These are phyloP conservation scores for Coemansia sp. DNA, from an alignment of 192 early-diverging fungal genomes.

Conservation along the genomic window DNA sequence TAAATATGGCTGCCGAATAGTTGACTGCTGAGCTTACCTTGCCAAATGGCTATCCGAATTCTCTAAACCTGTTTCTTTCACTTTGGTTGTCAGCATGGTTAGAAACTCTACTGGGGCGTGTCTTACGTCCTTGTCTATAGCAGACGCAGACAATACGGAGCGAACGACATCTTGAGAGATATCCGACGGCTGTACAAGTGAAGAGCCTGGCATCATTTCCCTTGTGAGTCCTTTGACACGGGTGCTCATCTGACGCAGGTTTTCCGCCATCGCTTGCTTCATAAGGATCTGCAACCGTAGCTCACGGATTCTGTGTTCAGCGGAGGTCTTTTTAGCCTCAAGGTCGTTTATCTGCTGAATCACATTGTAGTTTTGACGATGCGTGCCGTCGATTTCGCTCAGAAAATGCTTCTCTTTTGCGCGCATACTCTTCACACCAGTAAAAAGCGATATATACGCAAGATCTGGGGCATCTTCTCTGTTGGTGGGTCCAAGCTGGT, in stretches of 20 bases:
- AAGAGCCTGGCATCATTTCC: conserved; percentile 28
- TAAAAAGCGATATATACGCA: conserved; percentile 17
- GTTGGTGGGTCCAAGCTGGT: conserved; percentile 1
- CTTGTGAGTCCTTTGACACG: conserved; percentile 28
- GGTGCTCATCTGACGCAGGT: conserved; percentile 18
- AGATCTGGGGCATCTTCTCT: conserved; percentile 4
- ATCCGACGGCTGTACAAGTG: background rate
- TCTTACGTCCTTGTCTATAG: background rate
- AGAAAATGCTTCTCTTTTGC: conserved; percentile 10
- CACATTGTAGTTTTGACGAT: conserved; percentile 22
- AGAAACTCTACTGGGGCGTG: conserved; percentile 2
- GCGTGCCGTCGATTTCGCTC: conserved; percentile 16
- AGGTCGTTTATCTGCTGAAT: conserved; percentile 31
- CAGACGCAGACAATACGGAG: background rate
- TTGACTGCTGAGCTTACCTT: background rate
- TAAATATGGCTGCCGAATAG: no score
- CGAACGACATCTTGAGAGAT: background rate
- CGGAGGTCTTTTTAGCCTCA: conserved; percentile 19
- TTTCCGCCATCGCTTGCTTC: conserved; percentile 42
- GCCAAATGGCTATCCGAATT: background rate
- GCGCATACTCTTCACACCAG: conserved; percentile 4
- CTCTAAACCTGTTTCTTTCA: background rate
- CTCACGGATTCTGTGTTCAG: conserved; percentile 27
- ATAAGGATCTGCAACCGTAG: conserved; percentile 37
- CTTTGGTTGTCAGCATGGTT: background rate